Evolutionary conservation across 2,329 filamentous ascomycete species (phyloP).

Genomic region (Alternaria metachromatica): DNA sequence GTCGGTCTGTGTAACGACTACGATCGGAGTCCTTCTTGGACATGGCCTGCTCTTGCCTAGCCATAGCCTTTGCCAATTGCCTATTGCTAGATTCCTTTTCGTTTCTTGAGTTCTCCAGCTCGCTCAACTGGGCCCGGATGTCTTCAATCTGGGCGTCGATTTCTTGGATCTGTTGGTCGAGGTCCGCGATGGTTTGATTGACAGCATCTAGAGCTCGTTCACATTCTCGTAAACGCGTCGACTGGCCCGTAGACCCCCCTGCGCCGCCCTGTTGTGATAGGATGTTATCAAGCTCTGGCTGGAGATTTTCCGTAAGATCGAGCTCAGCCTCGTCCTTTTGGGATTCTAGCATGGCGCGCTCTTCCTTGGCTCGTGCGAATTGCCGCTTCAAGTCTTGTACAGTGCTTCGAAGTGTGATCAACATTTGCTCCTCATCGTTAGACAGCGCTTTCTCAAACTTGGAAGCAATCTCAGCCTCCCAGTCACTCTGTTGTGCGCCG

Average conservation of each 20-base stretch:
- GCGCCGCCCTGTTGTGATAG: constrained; percentile 51
- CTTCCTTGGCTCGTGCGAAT: constrained; percentile 75
- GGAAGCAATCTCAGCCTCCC: constrained; percentile 80
- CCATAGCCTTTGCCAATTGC: constrained; percentile 77
- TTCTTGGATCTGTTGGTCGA: constrained; percentile 73
- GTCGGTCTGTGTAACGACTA: constrained; percentile 76
- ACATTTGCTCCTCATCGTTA: constrained; percentile 78
- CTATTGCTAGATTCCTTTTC: constrained; percentile 75
- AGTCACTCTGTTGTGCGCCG: constrained; percentile 74
- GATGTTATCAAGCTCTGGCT: constrained; percentile 85
- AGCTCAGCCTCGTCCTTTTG: constrained; percentile 84
- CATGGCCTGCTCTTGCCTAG: constrained; percentile 86
- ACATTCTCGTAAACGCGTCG: constrained; percentile 73
- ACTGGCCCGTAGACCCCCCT: constrained; percentile 60
- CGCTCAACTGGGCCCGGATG: constrained; percentile 60
- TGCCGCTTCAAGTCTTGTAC: constrained; percentile 78
- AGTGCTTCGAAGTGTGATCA: constrained; percentile 72
- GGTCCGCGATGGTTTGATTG: constrained; percentile 68
- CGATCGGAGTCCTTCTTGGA: constrained; percentile 93
- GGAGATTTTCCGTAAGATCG: constrained; percentile 86
- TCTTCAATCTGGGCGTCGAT: constrained; percentile 76
- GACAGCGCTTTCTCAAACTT: constrained; percentile 93
- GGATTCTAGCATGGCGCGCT: constrained; percentile 77
- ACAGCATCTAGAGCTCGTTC: constrained; percentile 82
- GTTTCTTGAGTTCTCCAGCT: constrained; percentile 64